Evolutionary conservation across 176 grass and related monocot species (phyloP).

Genomic region (Neostapfia colusana): DNA sequence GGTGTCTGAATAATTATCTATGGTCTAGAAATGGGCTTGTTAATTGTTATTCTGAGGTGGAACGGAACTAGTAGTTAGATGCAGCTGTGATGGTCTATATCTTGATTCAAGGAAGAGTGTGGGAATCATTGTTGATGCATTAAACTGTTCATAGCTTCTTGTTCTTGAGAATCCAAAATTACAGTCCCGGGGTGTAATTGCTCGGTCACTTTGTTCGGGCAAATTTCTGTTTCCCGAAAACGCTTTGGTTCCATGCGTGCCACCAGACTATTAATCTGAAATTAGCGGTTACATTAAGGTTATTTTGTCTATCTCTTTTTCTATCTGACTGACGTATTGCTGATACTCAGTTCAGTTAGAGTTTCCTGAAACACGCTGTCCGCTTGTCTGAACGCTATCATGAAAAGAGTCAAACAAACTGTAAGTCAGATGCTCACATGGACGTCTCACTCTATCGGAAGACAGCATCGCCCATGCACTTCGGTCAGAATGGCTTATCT

Average conservation of each 20-base stretch:
- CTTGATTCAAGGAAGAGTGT: not conserved
- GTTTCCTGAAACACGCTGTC: not conserved
- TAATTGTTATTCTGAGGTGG: not conserved
- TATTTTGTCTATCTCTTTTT: not conserved
- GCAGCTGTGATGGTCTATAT: not conserved
- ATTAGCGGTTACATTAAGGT: not conserved
- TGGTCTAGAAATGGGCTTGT: not conserved
- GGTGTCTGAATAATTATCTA: constrained; percentile 22
- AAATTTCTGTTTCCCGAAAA: not conserved
- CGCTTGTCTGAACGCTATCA: not conserved
- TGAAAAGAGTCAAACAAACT: not conserved
- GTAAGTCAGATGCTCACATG: not conserved
- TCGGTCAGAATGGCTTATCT: constrained; percentile 28
- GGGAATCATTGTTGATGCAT: not conserved
- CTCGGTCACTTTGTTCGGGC: not conserved
- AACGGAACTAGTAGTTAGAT: not conserved
- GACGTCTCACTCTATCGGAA: constrained; percentile 7
- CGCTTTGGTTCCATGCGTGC: not conserved
- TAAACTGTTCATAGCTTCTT: not conserved
- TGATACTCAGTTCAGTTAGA: not conserved
- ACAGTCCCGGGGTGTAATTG: not conserved
- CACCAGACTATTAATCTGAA: not conserved
- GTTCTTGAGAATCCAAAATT: not conserved
- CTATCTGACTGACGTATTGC: not conserved
- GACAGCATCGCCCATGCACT: not conserved